Evolutionary conservation across 2,329 filamentous ascomycete species (phyloP).

Genomic region (Microsporum canis): DNA sequence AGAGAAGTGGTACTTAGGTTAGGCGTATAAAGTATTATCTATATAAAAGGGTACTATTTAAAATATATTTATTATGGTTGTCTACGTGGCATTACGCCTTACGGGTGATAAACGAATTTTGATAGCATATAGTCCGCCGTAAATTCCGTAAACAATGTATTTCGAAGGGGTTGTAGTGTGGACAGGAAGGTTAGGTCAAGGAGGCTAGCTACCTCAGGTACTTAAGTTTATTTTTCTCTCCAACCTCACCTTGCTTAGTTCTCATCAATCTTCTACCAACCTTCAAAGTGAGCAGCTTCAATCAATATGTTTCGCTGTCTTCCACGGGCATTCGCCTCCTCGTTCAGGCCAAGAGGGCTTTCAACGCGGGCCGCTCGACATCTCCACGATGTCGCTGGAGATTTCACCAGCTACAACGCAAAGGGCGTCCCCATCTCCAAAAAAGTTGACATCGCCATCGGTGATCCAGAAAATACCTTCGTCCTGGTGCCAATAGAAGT

Average conservation of each 20-base stretch:
- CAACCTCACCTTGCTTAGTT: no score
- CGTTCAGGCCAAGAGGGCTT: no score
- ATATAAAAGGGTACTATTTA: not conserved
- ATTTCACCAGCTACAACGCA: conserved; percentile 16
- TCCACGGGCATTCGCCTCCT: not conserved
- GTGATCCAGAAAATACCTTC: conserved; percentile 18
- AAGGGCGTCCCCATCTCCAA: conserved; percentile 15
- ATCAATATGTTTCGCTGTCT: conserved; percentile 1
- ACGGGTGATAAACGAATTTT: not conserved
- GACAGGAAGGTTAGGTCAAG: no score
- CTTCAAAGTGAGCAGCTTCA: no score
- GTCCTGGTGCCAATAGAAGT: conserved; percentile 17
- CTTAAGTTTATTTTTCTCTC: no score
- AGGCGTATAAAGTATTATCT: not conserved
- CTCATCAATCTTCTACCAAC: no score
- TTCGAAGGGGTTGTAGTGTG: no score
- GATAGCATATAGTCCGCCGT: no score
- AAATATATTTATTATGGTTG: not conserved
- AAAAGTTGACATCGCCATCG: conserved; percentile 18
- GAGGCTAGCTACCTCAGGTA: no score
- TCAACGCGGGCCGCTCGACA: conserved; percentile 9
- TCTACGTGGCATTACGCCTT: not conserved
- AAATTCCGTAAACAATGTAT: no score
- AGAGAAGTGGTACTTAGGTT: not conserved
- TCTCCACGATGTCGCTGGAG: conserved; percentile 18